phyloP scores from a whole-genome alignment of 345 rosid genomes.

The Clarkia xantiana region DNA sequence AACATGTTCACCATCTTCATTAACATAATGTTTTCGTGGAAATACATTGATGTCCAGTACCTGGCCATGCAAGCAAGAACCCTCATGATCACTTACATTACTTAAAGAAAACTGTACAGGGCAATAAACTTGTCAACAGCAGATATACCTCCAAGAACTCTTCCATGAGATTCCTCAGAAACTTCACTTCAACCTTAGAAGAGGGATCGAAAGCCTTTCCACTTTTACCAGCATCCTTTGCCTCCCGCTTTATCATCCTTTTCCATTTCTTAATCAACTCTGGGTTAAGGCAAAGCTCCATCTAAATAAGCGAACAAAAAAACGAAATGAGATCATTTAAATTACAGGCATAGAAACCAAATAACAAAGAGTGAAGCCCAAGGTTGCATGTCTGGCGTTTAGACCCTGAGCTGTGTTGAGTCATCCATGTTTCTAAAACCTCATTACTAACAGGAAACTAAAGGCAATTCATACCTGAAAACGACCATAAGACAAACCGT shows the following conservation, averaged over 20 bases:
- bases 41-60: conserved; percentile 68
- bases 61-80: conserved; percentile 14
- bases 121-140: neutral
- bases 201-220: conserved; percentile 52
- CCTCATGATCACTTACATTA: too few relatives aligned
- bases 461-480: conserved; percentile 47
- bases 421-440: too few relatives aligned
- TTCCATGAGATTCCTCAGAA: conserved; percentile 67
- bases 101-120: too few relatives aligned
- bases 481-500: conserved; percentile 85
- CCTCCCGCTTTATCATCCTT: conserved; percentile 63
- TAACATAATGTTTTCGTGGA: conserved; percentile 13
- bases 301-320: conserved; percentile 25
- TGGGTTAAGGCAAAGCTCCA: conserved; percentile 85
- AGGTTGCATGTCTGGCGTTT: too few relatives aligned
- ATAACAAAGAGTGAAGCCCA: too few relatives aligned
- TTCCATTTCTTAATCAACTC: conserved; percentile 85
- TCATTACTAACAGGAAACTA: too few relatives aligned
- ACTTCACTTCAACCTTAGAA: conserved; percentile 49
- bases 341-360: neutral
- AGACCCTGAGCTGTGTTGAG: too few relatives aligned
- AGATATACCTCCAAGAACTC: conserved; percentile 73
- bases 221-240: conserved; percentile 44
- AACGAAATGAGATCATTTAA: conserved; percentile 2
- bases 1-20: conserved; percentile 24